These are phyloP conservation scores for Cystobasidium ongulense DNA, from an alignment of 768 basidiomycete genomes.

Conservation along the genomic window DNA sequence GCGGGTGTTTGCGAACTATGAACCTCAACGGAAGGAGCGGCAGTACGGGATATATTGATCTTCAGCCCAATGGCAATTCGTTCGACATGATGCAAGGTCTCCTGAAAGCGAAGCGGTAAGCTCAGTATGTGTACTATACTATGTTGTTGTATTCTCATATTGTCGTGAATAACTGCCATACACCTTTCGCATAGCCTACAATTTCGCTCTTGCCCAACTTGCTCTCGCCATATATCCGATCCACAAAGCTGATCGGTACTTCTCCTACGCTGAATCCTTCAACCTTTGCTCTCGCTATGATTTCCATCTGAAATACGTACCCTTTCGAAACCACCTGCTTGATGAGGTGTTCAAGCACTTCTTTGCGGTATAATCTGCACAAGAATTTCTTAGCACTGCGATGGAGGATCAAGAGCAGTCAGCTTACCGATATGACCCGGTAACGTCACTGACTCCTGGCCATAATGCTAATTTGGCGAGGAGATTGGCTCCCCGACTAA, in stretches of 20 bases:
- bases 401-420: background rate
- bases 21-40: conserved; percentile 49
- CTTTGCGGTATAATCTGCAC: conserved; percentile 62
- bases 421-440: conserved; percentile 65
- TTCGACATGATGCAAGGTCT: conserved; percentile 67
- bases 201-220: conserved; percentile 82
- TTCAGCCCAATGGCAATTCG: conserved; percentile 95
- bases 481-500: conserved; percentile 81
- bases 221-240: conserved; percentile 86
- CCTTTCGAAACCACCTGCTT: conserved; percentile 75
- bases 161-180: conserved; percentile 66
- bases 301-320: conserved; percentile 97
- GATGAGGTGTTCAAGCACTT: conserved; percentile 73
- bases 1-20: conserved; percentile 76
- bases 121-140: background rate
- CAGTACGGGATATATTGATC: conserved; percentile 58
- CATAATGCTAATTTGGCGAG: conserved; percentile 74
- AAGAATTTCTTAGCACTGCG: background rate
- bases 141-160: conserved; percentile 49
- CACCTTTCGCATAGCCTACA: conserved; percentile 75
- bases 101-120: conserved; percentile 20
- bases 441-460: conserved; percentile 81
- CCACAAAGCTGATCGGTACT: conserved; percentile 88
- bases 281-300: conserved; percentile 82
- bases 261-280: conserved; percentile 80